Evolutionary conservation across 345 rosid species (phyloP).

Genomic region (Chamaenerion angustifolium): DNA sequence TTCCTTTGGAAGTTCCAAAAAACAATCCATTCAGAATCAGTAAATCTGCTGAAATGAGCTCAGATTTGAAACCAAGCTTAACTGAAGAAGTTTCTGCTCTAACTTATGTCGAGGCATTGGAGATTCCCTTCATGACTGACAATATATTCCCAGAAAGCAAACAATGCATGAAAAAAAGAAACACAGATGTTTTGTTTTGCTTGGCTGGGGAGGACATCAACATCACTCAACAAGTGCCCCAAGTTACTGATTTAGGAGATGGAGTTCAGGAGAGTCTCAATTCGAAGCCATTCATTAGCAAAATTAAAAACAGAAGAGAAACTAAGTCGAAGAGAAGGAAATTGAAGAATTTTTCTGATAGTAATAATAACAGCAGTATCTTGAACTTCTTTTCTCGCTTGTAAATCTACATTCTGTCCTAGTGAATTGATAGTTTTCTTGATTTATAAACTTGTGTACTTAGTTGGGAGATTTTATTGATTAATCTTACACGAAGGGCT

Average conservation of each 20-base stretch:
- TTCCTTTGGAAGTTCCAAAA: constrained; percentile 22
- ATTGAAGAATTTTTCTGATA: constrained; percentile 15
- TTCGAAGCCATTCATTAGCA: constrained; percentile 28
- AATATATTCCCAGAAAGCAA: neutral
- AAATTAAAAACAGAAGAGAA: constrained; percentile 10
- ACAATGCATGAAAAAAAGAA: constrained; percentile 16
- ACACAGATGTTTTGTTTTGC: constrained; percentile 4
- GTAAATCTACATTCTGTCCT: constrained; percentile 6
- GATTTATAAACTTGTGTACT: too few relatives aligned
- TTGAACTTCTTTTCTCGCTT: constrained; percentile 50
- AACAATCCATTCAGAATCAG: constrained; percentile 56
- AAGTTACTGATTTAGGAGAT: constrained; percentile 20
- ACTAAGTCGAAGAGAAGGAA: constrained; percentile 22
- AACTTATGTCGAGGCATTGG: constrained; percentile 13
- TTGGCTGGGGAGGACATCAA: constrained; percentile 10
- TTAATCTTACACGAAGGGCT: too few relatives aligned
- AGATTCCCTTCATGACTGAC: constrained; percentile 11
- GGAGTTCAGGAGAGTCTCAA: constrained; percentile 36
- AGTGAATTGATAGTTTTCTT: neutral
- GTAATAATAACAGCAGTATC: constrained; percentile 28
- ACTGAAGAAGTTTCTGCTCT: constrained; percentile 13
- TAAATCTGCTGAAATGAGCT: constrained; percentile 17
- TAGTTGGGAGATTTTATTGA: too few relatives aligned
- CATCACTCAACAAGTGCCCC: constrained; percentile 12
- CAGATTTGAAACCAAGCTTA: constrained; percentile 4